Conservation (phyloP, 768 basidiomycete genomes). For the Crucibulum laeve region DNA sequence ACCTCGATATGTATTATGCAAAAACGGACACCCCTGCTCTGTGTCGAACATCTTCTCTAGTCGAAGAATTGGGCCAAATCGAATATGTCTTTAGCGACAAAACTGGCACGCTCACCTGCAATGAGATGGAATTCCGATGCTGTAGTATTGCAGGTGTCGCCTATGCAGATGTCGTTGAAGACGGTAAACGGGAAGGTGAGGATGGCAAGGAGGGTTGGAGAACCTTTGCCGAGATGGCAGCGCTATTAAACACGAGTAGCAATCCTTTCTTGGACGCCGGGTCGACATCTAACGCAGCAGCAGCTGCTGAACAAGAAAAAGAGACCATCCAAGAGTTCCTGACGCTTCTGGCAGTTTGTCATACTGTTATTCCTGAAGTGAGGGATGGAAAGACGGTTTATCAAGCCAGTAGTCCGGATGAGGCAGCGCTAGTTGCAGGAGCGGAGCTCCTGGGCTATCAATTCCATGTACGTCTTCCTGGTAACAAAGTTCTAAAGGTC, state of each 20-base stretch:
- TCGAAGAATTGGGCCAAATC: slow-evolving; percentile 98
- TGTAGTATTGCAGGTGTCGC: slow-evolving; percentile 85
- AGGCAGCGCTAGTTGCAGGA: slow-evolving; percentile 92
- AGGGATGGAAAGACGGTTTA: slow-evolving; percentile 86
- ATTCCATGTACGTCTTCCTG: slow-evolving; percentile 70
- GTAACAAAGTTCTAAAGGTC: neutral
- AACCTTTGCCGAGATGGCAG: slow-evolving; percentile 73
- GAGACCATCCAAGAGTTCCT: slow-evolving; percentile 69
- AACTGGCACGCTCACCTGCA: slow-evolving; percentile 92
- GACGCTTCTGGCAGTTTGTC: slow-evolving; percentile 88
- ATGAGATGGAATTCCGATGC: slow-evolving; percentile 97
- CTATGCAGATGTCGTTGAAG: slow-evolving; percentile 91
- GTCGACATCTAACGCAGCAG: slow-evolving; percentile 24
- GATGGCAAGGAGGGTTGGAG: slow-evolving; percentile 64
- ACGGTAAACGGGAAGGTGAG: slow-evolving; percentile 64
- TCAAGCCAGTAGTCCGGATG: slow-evolving; percentile 97
- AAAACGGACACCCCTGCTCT: slow-evolving; percentile 94
- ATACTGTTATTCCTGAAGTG: slow-evolving; percentile 96
- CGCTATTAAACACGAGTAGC: slow-evolving; percentile 42
- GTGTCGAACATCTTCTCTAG: slow-evolving; percentile 96
- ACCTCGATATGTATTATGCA: slow-evolving; percentile 97
- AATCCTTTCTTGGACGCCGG: slow-evolving; percentile 59
- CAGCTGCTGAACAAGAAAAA: slow-evolving; percentile 33
- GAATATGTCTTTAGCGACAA: slow-evolving; percentile 96
- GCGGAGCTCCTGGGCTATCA: slow-evolving; percentile 90